Evolutionary conservation across 106 monocot genomes (phyloP), one percentile per base, ranked within the genome.

Genomic region (Alisma plantagoaquatica): DNA sequence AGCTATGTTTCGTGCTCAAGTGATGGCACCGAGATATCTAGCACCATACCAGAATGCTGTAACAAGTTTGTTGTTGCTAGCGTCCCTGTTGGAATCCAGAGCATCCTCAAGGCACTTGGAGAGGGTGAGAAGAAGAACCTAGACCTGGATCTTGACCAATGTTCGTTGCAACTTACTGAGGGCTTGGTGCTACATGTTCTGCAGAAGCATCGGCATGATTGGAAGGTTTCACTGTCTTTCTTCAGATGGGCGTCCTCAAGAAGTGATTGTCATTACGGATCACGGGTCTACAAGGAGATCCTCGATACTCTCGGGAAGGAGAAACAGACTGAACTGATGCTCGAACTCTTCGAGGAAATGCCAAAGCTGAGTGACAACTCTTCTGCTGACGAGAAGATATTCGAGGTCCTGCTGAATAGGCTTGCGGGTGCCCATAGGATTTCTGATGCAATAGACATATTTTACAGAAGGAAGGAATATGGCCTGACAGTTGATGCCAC

Each of bases 241-340:
- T 91, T 85, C 56, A 70, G 64, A 2, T 91, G 91, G 81, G 77
- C 73, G 22, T 43, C 75, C 23, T 43, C 3, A 10, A 74, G 66
- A 17, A 51, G 65, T 18, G 61, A 50, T 14, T 82, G 81, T 53
- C 19, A 46, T 29, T 81, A 81, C 66, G 81, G 73, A 20, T 71
- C 77, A 18, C 67, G 59, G 52, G 70, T 77, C 19, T 81, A 73
- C 29, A 85, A 78, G 59, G 78, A 85, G 49, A 76, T 91, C 70
- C 78, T 91, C 20, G 85, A 91, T 52, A 85, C 78, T 65, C 78
- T 91, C 15, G 91, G 91, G 22, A 54, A 85, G 56, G 75, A 76
- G 77, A 91, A 76, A 57, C 74, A 76, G 54, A 50, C 85, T 21
- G 68, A 61, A 35, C 30, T 58, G 14, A 91, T 91, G 91, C 59